These are phyloP conservation scores for Myxozyma geophila DNA, from an alignment of 805 yeast species.

Conservation along the genomic window DNA sequence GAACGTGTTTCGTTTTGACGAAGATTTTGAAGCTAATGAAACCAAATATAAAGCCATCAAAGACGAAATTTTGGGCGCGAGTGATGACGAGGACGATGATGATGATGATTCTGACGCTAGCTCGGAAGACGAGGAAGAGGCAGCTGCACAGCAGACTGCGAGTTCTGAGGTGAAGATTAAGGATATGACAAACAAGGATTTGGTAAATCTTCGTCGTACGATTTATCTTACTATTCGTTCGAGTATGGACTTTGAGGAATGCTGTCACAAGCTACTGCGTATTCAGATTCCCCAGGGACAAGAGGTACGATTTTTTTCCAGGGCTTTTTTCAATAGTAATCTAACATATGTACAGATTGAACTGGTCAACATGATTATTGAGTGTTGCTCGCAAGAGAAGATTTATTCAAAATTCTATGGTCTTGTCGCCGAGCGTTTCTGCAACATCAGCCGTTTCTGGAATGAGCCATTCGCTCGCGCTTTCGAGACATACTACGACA, in stretches of 20 bases:
- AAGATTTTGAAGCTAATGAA: constrained; percentile 57
- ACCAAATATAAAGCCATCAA: constrained; percentile 51
- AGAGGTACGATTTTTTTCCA: constrained; percentile 42
- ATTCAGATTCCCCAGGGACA: constrained; percentile 49
- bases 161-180: constrained; percentile 45
- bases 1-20: constrained; percentile 58
- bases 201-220: constrained; percentile 69
- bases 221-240: constrained; percentile 86
- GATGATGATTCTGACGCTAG: constrained; percentile 35
- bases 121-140: constrained; percentile 38
- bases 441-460: constrained; percentile 62
- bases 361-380: constrained; percentile 72
- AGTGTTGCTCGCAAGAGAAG: constrained; percentile 82
- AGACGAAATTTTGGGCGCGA: constrained; percentile 54
- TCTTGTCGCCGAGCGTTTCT: constrained; percentile 68
- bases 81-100: constrained; percentile 38
- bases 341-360: constrained; percentile 42
- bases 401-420: constrained; percentile 88
- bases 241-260: constrained; percentile 89
- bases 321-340: neutral
- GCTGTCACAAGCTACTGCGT: constrained; percentile 79
- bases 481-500: constrained; percentile 61
- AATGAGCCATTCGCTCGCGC: constrained; percentile 53
- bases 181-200: constrained; percentile 71
- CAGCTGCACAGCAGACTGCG: constrained; percentile 29